These are phyloP conservation scores for Petunia hybrid DNA, from an alignment of 305 asterid species.

Conservation along the genomic window DNA sequence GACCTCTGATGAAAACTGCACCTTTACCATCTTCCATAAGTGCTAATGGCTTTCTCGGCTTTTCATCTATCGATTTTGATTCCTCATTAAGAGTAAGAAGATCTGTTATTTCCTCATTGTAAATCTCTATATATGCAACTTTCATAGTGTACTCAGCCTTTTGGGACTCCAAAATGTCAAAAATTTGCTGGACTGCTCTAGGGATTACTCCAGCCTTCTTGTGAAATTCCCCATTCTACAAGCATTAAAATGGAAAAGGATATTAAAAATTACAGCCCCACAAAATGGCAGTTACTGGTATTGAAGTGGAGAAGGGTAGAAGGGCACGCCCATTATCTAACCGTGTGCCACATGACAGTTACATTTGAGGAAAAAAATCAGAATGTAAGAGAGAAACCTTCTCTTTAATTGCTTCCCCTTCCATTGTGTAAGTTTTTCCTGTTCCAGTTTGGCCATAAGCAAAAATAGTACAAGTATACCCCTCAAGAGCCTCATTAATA, in stretches of 20 bases:
- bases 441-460: slow-evolving; percentile 74
- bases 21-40: slow-evolving; percentile 72
- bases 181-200: slow-evolving; percentile 93
- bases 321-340: too few species aligned
- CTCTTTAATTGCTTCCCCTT: slow-evolving; percentile 60
- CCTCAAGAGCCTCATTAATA: slow-evolving; percentile 55
- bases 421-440: slow-evolving; percentile 72
- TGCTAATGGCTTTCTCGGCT: slow-evolving; percentile 82
- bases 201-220: slow-evolving; percentile 99
- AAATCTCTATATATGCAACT: slow-evolving; percentile 90
- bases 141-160: slow-evolving; percentile 94
- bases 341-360: slow-evolving; percentile 12
- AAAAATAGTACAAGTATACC: slow-evolving; percentile 64
- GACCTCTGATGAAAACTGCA: slow-evolving; percentile 56
- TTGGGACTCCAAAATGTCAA: slow-evolving; percentile 85
- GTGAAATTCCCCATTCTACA: slow-evolving; percentile 89
- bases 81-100: slow-evolving; percentile 90
- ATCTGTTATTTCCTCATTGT: slow-evolving; percentile 96
- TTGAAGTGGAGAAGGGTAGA: too few species aligned
- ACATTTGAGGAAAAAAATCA: slow-evolving; percentile 35
- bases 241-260: slow-evolving; percentile 5
- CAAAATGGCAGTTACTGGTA: slow-evolving; percentile 45
- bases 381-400: slow-evolving; percentile 42
- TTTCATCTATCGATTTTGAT: slow-evolving; percentile 73
- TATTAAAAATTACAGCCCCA: slow-evolving; percentile 37